Percentiles rank a stretch among this genome's conserved stretches.
Evolutionary conservation across 352 stramenopile species (phyloP).

Genomic region (Elongisporangium senticosum): DNA sequence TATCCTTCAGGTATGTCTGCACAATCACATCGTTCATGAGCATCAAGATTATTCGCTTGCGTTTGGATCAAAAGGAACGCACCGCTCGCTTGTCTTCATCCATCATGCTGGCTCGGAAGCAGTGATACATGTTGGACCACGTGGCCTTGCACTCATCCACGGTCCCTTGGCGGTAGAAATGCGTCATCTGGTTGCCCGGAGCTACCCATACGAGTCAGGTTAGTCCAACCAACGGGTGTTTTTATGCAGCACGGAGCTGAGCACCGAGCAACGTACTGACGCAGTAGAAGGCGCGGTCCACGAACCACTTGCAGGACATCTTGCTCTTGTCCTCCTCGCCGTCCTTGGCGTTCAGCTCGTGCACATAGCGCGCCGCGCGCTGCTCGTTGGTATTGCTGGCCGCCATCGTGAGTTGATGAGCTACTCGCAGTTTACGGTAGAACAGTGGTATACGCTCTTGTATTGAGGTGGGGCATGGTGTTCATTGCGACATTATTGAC

Average conservation of each 20-base stretch:
- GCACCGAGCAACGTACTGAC: conserved; percentile 55
- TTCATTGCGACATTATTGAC: conserved; percentile 15
- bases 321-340: conserved; percentile 33
- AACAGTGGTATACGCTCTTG: not conserved
- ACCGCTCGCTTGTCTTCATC: conserved; percentile 61
- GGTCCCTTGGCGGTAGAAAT: conserved; percentile 69
- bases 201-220: conserved; percentile 20
- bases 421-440: not conserved
- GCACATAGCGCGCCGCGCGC: conserved; percentile 58
- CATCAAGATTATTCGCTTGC: not conserved
- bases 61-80: conserved; percentile 2
- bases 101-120: conserved; percentile 76
- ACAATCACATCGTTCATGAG: conserved; percentile 1
- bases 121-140: conserved; percentile 80
- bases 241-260: not conserved
- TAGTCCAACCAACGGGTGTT: not conserved
- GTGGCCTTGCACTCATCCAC: conserved; percentile 78
- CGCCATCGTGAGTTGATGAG: not conserved
- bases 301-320: conserved; percentile 69
- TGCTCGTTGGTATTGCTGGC: conserved; percentile 32
- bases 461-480: conserved; percentile 6
- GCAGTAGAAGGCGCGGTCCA: conserved; percentile 78
- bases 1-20: conserved; percentile 63
- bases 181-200: conserved; percentile 72
- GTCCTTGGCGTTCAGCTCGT: conserved; percentile 30